Conservation (phyloP, 202 grass and related monocot species). For the Eragrostis tef region DNA sequence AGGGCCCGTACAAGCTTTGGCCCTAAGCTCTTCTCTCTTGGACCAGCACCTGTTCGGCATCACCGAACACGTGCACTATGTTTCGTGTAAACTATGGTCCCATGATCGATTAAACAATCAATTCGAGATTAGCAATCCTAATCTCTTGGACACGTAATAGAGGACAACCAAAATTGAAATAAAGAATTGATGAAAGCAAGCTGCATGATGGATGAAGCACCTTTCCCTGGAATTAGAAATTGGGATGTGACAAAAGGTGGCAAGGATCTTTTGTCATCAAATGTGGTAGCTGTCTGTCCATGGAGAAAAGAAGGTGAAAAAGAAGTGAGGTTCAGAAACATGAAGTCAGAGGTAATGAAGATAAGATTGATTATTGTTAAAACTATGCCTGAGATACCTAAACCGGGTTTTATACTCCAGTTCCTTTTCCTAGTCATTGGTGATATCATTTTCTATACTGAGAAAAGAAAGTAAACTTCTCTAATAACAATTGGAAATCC, state of each 20-base stretch:
- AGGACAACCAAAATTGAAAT: not conserved
- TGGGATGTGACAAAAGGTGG: slow-evolving; percentile 17
- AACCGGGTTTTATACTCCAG: not conserved
- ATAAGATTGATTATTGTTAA: not conserved
- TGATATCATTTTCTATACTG: not conserved
- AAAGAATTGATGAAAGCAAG: not conserved
- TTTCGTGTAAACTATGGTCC: not conserved
- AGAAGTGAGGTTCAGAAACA: not conserved
- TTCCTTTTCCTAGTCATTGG: not conserved
- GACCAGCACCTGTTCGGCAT: not conserved
- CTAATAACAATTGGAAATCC: not conserved
- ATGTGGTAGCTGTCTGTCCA: slow-evolving; percentile 17
- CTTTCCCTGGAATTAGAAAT: not conserved
- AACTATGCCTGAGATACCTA: not conserved
- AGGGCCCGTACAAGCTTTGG: not conserved
- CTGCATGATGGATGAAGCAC: slow-evolving; percentile 2
- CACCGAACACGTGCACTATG: slow-evolving; percentile 35
- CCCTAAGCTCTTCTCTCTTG: not conserved
- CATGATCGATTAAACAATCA: slow-evolving; percentile 7
- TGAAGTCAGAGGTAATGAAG: not conserved
- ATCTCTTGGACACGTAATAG: slow-evolving; percentile 40
- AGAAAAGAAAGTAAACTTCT: not conserved
- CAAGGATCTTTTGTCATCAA: not conserved
- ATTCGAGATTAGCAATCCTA: not conserved
- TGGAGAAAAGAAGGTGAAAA: not conserved